Conservation (phyloP, 2,329 filamentous ascomycete genomes). For the Xylaria sp. region DNA sequence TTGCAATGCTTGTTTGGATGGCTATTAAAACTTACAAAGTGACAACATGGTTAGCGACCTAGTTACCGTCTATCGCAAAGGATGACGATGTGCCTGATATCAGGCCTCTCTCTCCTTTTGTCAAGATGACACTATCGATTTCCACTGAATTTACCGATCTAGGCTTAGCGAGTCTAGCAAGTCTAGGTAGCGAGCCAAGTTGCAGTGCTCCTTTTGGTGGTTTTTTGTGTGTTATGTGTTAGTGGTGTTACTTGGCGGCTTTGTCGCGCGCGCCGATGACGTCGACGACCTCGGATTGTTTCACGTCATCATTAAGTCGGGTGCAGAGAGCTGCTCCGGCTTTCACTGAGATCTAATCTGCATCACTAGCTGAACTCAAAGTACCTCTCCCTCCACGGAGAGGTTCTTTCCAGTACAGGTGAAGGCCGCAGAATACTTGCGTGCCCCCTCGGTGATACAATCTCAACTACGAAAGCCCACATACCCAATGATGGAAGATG, state of each 20-base stretch:
- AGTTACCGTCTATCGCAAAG: background rate
- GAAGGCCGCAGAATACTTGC: background rate
- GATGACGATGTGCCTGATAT: slow-evolving; percentile 25
- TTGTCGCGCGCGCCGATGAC: slow-evolving; percentile 22
- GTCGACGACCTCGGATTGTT: slow-evolving; percentile 29
- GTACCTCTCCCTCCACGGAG: slow-evolving; percentile 4
- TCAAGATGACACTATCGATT: slow-evolving; percentile 29
- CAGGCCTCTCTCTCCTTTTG: background rate
- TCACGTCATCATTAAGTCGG: slow-evolving; percentile 36
- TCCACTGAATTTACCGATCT: slow-evolving; percentile 15
- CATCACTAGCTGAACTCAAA: slow-evolving; percentile 19
- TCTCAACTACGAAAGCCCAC: background rate
- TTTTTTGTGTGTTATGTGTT: background rate
- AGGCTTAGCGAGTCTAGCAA: slow-evolving; percentile 6
- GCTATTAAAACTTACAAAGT: background rate
- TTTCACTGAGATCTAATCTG: background rate
- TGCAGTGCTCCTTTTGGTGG: background rate
- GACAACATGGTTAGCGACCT: slow-evolving; percentile 17
- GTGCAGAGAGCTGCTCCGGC: slow-evolving; percentile 4
- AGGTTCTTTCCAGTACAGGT: background rate
- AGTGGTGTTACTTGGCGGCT: background rate
- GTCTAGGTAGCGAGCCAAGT: slow-evolving; percentile 1
- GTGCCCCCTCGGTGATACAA: background rate
- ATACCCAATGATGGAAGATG: background rate
- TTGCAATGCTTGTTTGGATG: background rate